Percentiles rank a stretch among this genome's conserved stretches.
Conservation (phyloP, 2,329 filamentous ascomycete genomes). For the Tolypocladium paradoxum region DNA sequence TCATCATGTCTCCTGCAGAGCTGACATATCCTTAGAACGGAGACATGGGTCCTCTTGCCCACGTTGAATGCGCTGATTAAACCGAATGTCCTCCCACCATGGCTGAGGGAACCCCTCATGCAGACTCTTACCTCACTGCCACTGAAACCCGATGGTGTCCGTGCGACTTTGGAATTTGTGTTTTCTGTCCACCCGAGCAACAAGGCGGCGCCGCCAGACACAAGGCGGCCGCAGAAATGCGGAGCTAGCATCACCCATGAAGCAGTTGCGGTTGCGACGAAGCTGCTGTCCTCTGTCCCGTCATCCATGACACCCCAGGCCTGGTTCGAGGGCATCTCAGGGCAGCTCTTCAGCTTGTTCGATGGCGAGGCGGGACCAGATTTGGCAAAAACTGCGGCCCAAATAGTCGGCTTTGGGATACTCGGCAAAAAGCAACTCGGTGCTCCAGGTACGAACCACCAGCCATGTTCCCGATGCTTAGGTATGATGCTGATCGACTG, state of each 20-base stretch:
- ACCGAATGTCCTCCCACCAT: slow-evolving; percentile 45
- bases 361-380: slow-evolving; percentile 37
- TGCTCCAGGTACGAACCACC: slow-evolving; percentile 38
- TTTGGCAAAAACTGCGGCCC: slow-evolving; percentile 23
- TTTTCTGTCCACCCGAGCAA: slow-evolving; percentile 55
- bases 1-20: background rate
- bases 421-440: slow-evolving; percentile 53
- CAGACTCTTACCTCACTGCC: slow-evolving; percentile 49
- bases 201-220: slow-evolving; percentile 27
- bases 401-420: slow-evolving; percentile 45
- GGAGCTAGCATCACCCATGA: slow-evolving; percentile 58
- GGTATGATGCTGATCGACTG: background rate
- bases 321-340: slow-evolving; percentile 51
- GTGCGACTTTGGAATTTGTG: slow-evolving; percentile 59
- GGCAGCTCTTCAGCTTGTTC: slow-evolving; percentile 50
- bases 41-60: slow-evolving; percentile 44
- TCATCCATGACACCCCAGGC: slow-evolving; percentile 37
- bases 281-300: slow-evolving; percentile 50
- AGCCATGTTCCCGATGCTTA: background rate
- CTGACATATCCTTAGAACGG: slow-evolving; percentile 15
- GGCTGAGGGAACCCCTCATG: slow-evolving; percentile 48
- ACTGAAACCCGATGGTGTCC: slow-evolving; percentile 51
- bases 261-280: slow-evolving; percentile 52
- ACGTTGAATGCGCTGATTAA: slow-evolving; percentile 54
- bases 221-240: slow-evolving; percentile 36